Conservation (phyloP, 1,139 yeast species). For the Casaregolazyma suthepensis region DNA sequence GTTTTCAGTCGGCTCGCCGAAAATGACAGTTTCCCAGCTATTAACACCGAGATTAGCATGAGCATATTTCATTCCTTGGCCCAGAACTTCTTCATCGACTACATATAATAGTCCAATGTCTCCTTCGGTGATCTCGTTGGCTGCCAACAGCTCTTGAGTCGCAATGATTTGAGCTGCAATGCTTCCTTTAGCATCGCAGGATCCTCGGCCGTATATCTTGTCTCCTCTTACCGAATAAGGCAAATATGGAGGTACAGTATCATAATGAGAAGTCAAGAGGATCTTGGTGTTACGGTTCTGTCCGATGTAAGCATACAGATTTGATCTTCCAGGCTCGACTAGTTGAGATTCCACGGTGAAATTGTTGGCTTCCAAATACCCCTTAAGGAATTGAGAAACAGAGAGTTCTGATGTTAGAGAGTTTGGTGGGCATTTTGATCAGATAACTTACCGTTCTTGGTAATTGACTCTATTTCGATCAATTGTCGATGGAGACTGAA, state of each 20-base stretch:
- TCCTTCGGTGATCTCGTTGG: constrained; percentile 41
- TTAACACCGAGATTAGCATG: constrained; percentile 36
- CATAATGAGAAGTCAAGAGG: constrained; percentile 59
- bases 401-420: constrained; percentile 25
- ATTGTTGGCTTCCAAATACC: constrained; percentile 39
- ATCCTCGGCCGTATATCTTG: constrained; percentile 57
- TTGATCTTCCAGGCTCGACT: constrained; percentile 38
- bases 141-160: constrained; percentile 39
- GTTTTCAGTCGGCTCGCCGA: constrained; percentile 72
- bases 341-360: constrained; percentile 46
- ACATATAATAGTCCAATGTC: constrained; percentile 58
- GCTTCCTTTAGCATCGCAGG: constrained; percentile 63
- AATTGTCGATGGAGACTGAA: constrained; percentile 34
- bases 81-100: constrained; percentile 63
- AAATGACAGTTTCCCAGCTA: constrained; percentile 55
- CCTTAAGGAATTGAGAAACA: constrained; percentile 34
- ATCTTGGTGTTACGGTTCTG: constrained; percentile 42
- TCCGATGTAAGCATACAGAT: constrained; percentile 56
- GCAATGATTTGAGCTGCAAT: constrained; percentile 59
- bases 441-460: constrained; percentile 23
- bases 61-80: constrained; percentile 53
- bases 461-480: constrained; percentile 36
- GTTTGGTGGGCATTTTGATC: not conserved
- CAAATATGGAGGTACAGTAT: constrained; percentile 65
- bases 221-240: constrained; percentile 47